These are phyloP conservation scores for Tricharina praecox DNA, from an alignment of 495 filamentous ascomycete genomes.

Conservation along the genomic window DNA sequence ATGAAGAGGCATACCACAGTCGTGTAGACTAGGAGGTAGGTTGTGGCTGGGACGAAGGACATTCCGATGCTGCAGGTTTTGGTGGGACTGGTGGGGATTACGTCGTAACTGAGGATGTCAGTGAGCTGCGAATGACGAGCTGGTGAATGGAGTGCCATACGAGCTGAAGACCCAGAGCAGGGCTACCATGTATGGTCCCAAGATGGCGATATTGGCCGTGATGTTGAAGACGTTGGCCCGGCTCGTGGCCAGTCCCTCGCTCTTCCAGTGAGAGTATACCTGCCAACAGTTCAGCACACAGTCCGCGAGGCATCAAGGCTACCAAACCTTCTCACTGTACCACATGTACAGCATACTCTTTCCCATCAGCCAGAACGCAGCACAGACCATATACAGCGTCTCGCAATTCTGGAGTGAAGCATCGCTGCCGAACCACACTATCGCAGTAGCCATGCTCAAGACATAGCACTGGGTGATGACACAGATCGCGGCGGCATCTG, in stretches of 20 bases:
- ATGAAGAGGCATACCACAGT: not conserved
- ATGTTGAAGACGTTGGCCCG: not conserved
- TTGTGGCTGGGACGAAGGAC: not conserved
- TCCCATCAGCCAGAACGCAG: slow-evolving; percentile 5
- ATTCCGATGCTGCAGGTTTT: not conserved
- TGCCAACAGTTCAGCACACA: too few species aligned
- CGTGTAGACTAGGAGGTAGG: not conserved
- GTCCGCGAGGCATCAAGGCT: not conserved
- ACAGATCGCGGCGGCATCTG: too few species aligned
- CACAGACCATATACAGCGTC: slow-evolving; percentile 9
- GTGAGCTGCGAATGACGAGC: too few species aligned
- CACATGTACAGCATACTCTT: slow-evolving; percentile 14
- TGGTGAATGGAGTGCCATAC: slow-evolving; percentile 6
- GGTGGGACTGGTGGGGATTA: too few species aligned
- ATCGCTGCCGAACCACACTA: too few species aligned
- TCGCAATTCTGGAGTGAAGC: too few species aligned
- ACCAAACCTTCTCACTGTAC: slow-evolving; percentile 13
- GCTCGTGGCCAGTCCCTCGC: not conserved
- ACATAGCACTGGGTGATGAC: too few species aligned
- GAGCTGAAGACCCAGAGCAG: slow-evolving; percentile 7
- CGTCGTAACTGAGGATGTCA: too few species aligned
- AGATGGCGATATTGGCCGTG: slow-evolving; percentile 3
- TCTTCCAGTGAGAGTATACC: slow-evolving; percentile 2
- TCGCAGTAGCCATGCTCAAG: too few species aligned
- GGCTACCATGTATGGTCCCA: slow-evolving; percentile 5